Base-by-base conservation (phyloP, 164 flowering plant species). In the Brasenia schreberi region DNA sequence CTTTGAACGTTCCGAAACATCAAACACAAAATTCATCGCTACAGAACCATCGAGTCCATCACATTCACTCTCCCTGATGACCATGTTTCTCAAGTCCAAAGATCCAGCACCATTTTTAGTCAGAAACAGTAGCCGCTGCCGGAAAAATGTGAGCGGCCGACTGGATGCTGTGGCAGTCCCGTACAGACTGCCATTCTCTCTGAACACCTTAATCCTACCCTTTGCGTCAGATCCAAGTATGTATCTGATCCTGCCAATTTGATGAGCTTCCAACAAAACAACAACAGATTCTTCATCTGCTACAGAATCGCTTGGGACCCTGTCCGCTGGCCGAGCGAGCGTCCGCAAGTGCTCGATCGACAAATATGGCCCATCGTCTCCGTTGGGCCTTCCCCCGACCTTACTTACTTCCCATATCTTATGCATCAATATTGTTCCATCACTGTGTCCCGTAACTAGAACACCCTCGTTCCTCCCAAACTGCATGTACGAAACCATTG, bases 51-150 rank as follows among this genome's bases (percentile, higher is more conserved):
- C 87, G 79, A 88, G 63, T 16, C 99, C 99, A 75, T 94, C 99
- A 74, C 99, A 94, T 61, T 84, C 90, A 56, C 89, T 71, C 58
- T 89, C 95, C 79, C 81, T 80, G 33, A 94, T 59, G 67, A 69
- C 89, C 97, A 91, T 89, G 75, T 70, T 86, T 70, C 97, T 84
- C 76, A 95, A 77, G 74, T 95, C 97, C 78, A 95, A 78, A 4
- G 96, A 95, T 39, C 96, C 99, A 1, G 94, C 97, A 43, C 97
- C 96, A 63, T 53, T 82, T 71, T 91, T 96, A 0, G 95, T 95
- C 68, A 95, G 70, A 75, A 95, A 92, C 81, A 95, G 62, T 69
- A 95, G 89, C 78, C 94, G 81, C 70, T 92, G 97, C 79, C 86
- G 88, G 83, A 95, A 78, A 83, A 95, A 95, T 2, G 77, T 88